Base-by-base conservation (phyloP, 805 yeast species). In the Candida chilensis region DNA sequence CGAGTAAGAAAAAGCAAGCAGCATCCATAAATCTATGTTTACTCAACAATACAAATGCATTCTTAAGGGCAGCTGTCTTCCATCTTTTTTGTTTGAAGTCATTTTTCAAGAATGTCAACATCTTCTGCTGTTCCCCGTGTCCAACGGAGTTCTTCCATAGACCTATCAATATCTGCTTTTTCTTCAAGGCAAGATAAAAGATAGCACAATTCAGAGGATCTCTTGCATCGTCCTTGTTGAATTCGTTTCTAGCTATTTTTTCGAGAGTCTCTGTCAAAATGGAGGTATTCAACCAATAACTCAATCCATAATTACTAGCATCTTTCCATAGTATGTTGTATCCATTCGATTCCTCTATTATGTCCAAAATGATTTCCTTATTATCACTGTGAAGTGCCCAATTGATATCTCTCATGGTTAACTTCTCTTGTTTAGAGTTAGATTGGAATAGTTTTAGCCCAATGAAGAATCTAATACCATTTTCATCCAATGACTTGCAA, bases 331-430 rank as follows among this genome's bases (percentile, higher is more conserved):
- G 63, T 24, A 84, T 38, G 36, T 64, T 57, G 27, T 49, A 34
- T 51, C 58, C 35, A 37, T 61, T 58, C 27, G 72, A 49, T 29
- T 63, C 50, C 30, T 64, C 59, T 10, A 79, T 58, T 5, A 68
- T 40, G 28, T 66, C 62, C 9, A 80, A 51, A 13, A 90, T 47
- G 18, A 84, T 46, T 31, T 80, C 87, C 39, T 81, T 83, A 36
- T 83, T 77, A 27, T 75, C 81, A 32, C 92, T 78, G 51, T 86
- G 94, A 16, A 83, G 55, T 0, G 95, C 97, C 88, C 95, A 90
- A 30, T 71, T 68, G 31, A 81, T 68, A 52, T 90, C 96, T 44
- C 97, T 65, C 75, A 81, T 79, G 2, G 78, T 66, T 37, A 88
- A 57, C 5, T 64, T 50, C 14, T 56, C 47, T 44, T 78, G 86